Conservation (phyloP, 2,329 filamentous ascomycete genomes). For the Ceratocystis harringtonii region DNA sequence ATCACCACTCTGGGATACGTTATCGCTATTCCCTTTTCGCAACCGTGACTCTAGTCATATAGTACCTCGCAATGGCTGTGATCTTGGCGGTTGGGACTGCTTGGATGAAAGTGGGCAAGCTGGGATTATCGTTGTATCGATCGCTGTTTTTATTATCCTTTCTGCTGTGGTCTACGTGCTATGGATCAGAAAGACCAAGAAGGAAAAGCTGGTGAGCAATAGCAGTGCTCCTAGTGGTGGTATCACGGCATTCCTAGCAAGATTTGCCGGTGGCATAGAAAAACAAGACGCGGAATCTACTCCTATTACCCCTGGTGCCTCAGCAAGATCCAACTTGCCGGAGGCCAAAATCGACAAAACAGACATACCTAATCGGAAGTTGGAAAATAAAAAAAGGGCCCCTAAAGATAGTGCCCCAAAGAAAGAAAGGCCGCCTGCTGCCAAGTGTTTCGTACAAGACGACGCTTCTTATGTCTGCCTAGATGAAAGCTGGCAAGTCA, state of each 20-base stretch:
- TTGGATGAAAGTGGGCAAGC: slow-evolving; percentile 7
- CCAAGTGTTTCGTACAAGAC: too few species aligned
- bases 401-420: neutral
- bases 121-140: slow-evolving; percentile 7
- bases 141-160: neutral
- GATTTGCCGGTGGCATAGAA: neutral
- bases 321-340: neutral
- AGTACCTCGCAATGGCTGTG: slow-evolving; percentile 8
- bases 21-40: neutral
- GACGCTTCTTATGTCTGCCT: neutral
- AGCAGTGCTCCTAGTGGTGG: neutral
- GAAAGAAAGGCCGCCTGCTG: neutral
- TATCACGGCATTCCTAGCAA: neutral
- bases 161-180: neutral
- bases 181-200: neutral
- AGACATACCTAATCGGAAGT: neutral
- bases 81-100: slow-evolving; percentile 11
- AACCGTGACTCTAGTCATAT: neutral
- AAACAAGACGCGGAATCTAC: neutral
- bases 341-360: neutral
- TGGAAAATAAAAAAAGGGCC: neutral
- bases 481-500: neutral
- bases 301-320: neutral
- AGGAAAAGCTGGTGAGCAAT: neutral
- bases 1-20: neutral